These are phyloP conservation scores for Austroboletus festivus DNA, from an alignment of 768 basidiomycete genomes.

Conservation along the genomic window DNA sequence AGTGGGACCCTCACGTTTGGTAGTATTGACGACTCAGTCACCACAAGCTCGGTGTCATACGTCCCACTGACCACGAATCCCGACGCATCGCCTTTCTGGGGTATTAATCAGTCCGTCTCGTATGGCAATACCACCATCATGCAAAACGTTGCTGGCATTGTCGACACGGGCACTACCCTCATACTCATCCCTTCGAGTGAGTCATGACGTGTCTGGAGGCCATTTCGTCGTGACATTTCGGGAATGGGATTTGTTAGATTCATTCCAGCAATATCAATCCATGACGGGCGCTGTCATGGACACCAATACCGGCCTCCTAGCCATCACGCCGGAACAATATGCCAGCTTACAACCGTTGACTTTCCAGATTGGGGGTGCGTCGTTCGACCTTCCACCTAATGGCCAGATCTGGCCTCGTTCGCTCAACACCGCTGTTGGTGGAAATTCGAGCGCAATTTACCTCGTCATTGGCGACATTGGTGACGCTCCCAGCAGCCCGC, in stretches of 20 bases:
- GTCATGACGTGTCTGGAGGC: neutral
- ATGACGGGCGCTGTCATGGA: neutral
- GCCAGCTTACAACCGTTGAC: neutral
- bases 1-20: slow-evolving; percentile 29
- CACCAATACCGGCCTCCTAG: neutral
- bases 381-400: neutral
- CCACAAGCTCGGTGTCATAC: slow-evolving; percentile 23
- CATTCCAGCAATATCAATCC: neutral
- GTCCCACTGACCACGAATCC: slow-evolving; percentile 20
- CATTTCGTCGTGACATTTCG: neutral
- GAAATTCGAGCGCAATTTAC: slow-evolving; percentile 9
- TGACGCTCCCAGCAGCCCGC: neutral
- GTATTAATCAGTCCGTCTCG: neutral
- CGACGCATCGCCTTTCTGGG: neutral
- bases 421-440: slow-evolving; percentile 17
- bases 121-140: neutral
- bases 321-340: neutral
- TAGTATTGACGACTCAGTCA: slow-evolving; percentile 17
- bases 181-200: neutral
- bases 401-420: neutral
- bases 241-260: neutral
- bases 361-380: neutral
- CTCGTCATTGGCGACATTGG: slow-evolving; percentile 17
- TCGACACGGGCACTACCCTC: neutral
- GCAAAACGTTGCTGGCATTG: neutral